These are phyloP conservation scores for Pugionium cornutum DNA, from an alignment of 345 rosid species.

Conservation along the genomic window DNA sequence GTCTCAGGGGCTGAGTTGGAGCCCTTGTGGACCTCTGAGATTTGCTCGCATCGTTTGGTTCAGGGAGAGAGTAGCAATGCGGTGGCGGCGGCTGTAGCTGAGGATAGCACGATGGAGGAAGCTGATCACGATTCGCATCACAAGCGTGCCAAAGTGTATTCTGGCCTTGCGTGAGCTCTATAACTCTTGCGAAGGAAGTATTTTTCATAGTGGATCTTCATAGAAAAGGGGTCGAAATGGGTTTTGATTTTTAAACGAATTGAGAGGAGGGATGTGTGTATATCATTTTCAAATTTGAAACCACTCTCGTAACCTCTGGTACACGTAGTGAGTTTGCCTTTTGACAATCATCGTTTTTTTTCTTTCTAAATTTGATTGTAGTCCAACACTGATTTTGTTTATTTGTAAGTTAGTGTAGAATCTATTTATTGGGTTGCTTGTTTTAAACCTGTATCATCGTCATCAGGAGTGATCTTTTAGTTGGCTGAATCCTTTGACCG, in stretches of 20 bases:
- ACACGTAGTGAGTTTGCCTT: not conserved
- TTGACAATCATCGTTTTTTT: no score
- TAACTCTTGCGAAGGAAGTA: not conserved
- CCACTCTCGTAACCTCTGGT: no score
- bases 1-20: slow-evolving; percentile 34
- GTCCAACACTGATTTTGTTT: not conserved
- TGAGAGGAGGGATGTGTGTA: not conserved
- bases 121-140: slow-evolving; percentile 55
- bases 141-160: slow-evolving; percentile 82
- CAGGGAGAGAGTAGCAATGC: slow-evolving; percentile 65
- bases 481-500: not conserved
- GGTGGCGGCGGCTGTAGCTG: slow-evolving; percentile 25
- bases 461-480: slow-evolving; percentile 12
- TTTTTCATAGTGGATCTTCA: not conserved
- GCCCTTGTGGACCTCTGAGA: slow-evolving; percentile 29
- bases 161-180: slow-evolving; percentile 53
- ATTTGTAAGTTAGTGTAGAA: not conserved
- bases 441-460: not conserved
- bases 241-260: not conserved
- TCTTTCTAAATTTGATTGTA: no score
- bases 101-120: slow-evolving; percentile 36
- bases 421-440: not conserved
- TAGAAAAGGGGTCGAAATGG: not conserved
- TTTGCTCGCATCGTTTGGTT: slow-evolving; percentile 26
- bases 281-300: no score